Evolutionary conservation across 2,329 filamentous ascomycete species (phyloP), one percentile per base, ranked within the genome.

Genomic region (Apiospora malaysiana): DNA sequence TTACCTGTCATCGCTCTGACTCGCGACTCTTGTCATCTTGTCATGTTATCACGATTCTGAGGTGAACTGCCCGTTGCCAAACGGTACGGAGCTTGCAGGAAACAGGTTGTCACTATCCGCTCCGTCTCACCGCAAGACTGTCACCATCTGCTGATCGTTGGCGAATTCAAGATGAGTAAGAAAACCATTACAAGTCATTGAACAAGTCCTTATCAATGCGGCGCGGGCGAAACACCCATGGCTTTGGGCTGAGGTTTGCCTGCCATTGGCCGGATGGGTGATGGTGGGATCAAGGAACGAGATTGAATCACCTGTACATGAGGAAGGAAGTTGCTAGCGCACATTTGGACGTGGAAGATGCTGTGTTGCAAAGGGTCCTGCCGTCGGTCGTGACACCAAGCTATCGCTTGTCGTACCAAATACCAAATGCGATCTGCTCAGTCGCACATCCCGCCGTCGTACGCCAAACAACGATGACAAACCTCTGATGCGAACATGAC

Each of bases 51-150:
- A 32, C n/a, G 32, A 32, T 40, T n/a, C 18, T 63, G 56, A 18
- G n/a, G 56, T 32, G 16, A 32, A 16, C 27, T 59, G 18, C 21
- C 51, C 25, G 51, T 18, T 63, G 56, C 18, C 10, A 32, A 18
- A 63, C 56, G 32, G 56, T 40, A 23, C 32, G 51, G 37, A n/a
- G 56, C 32, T 40, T 40, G 40, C 32, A 23, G 27, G 21, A 40
- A 63, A 63, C 56, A 63, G 56, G 32, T 23, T 40, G 56, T 32
- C n/a, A 40, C 56, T 63, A n/a, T 63, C 9, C 32, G 56, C 56
- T 63, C 56, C 32, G 56, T 63, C 56, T 63, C 32, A 40, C 56
- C 56, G 56, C 56, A 63, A 63, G 56, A 63, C 56, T 63, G 27
- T 21, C 21, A 40, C 56, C 8, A n/a, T 40, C 6, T 63, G 27